Evolutionary conservation across 75 land plant genomes (phyloP).

Genomic region (Pinus taeda): DNA sequence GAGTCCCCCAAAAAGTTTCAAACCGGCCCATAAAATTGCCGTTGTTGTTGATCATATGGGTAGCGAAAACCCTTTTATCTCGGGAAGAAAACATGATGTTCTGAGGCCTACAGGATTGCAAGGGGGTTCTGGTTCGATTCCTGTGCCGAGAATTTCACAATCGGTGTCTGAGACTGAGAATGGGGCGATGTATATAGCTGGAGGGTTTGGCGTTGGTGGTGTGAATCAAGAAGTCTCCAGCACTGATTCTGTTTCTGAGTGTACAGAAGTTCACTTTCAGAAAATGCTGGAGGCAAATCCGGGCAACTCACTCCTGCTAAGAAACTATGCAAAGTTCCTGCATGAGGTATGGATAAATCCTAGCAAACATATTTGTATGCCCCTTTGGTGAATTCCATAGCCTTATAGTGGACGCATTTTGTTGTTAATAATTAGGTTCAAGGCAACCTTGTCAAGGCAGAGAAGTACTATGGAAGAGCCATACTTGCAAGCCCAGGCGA

Average conservation of each 20-base stretch:
- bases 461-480: conserved; percentile 74
- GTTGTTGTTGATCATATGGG: neutral
- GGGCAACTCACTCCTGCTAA: conserved; percentile 12
- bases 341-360: conserved; percentile 10
- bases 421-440: neutral
- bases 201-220: conserved; percentile 5
- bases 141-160: neutral
- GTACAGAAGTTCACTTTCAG: conserved; percentile 14
- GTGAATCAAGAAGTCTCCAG: neutral
- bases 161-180: neutral
- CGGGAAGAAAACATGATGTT: neutral
- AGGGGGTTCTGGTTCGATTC: conserved; percentile 11
- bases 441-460: conserved; percentile 41
- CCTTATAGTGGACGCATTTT: no score
- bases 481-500: conserved; percentile 68
- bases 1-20: neutral
- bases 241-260: neutral
- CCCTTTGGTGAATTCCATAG: no score
- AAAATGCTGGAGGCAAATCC: conserved; percentile 14
- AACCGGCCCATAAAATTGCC: neutral
- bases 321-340: conserved; percentile 20
- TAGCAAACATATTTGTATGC: no score
- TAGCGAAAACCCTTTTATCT: neutral
- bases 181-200: conserved; percentile 5
- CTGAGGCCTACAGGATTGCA: conserved; percentile 3